These are phyloP conservation scores for Saitozyma podzolica DNA, from an alignment of 768 basidiomycete species.

Conservation along the genomic window DNA sequence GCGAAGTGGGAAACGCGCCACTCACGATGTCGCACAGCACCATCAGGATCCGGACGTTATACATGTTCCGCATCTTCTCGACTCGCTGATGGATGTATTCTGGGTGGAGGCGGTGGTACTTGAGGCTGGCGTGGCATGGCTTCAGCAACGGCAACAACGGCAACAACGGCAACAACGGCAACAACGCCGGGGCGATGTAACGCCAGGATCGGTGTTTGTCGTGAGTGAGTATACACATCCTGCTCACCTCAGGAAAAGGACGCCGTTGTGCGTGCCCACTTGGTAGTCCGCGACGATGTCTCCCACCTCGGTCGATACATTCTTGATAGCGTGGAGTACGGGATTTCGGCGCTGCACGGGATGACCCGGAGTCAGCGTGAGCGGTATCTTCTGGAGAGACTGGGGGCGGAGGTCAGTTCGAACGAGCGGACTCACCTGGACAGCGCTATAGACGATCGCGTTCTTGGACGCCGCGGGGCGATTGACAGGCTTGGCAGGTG, in stretches of 20 bases:
- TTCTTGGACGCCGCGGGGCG: conserved; percentile 41
- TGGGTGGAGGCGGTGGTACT: conserved; percentile 93
- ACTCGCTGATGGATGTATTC: conserved; percentile 94
- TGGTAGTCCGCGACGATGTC: conserved; percentile 94
- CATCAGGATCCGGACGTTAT: conserved; percentile 79
- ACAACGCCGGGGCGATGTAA: neutral
- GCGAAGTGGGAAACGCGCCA: conserved; percentile 11
- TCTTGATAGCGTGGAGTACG: conserved; percentile 78
- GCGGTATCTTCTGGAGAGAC: neutral
- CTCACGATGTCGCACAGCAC: conserved; percentile 89
- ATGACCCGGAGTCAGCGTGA: neutral
- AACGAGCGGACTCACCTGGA: conserved; percentile 36
- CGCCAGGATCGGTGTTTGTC: too few species aligned
- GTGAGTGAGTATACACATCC: neutral
- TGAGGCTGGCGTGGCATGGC: conserved; percentile 61
- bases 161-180: too few species aligned
- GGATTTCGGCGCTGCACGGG: conserved; percentile 75
- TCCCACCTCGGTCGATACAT: conserved; percentile 89
- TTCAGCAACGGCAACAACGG: conserved; percentile 1
- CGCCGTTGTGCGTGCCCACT: conserved; percentile 89
- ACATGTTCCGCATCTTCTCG: conserved; percentile 76
- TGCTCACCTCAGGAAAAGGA: conserved; percentile 80
- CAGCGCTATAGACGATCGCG: conserved; percentile 46
- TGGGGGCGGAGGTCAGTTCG: too few species aligned
- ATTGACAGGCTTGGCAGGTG: conserved; percentile 31